phyloP scores from a whole-genome alignment of 2,329 filamentous ascomycete genomes.

The Teratosphaeriaceae sp. region DNA sequence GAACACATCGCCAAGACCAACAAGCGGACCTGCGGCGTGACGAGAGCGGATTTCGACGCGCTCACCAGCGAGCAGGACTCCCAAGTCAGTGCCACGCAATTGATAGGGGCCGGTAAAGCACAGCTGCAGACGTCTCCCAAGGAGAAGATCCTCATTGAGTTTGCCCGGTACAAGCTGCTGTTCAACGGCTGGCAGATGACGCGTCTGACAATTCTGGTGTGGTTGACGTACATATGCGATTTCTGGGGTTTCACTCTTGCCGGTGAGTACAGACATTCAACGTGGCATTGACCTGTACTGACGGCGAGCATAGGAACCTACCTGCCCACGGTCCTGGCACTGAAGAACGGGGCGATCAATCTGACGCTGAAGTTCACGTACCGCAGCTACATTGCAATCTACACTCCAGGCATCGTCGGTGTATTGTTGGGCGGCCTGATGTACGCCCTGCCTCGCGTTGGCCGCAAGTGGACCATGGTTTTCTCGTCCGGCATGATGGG shows the following conservation, averaged over 20 bases:
- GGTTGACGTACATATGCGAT: slow-evolving; percentile 47
- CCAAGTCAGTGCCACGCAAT: slow-evolving; percentile 17
- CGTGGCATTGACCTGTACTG: neutral
- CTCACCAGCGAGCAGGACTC: slow-evolving; percentile 28
- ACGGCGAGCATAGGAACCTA: slow-evolving; percentile 34
- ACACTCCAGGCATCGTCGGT: slow-evolving; percentile 46
- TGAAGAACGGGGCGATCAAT: slow-evolving; percentile 44
- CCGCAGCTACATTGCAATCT: slow-evolving; percentile 49
- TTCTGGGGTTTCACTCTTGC: slow-evolving; percentile 46
- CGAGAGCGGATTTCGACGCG: slow-evolving; percentile 31
- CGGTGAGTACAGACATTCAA: too few relatives aligned
- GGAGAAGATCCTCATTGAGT: slow-evolving; percentile 34
- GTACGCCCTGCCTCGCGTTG: slow-evolving; percentile 38
- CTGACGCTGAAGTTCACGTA: slow-evolving; percentile 44
- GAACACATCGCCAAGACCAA: slow-evolving; percentile 40
- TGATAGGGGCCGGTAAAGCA: slow-evolving; percentile 28
- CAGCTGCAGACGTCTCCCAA: slow-evolving; percentile 25
- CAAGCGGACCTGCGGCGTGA: slow-evolving; percentile 28
- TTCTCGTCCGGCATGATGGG: slow-evolving; percentile 39
- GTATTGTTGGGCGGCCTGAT: slow-evolving; percentile 45
- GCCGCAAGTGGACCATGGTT: slow-evolving; percentile 40
- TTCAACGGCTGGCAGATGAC: slow-evolving; percentile 39
- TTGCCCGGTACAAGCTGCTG: slow-evolving; percentile 39
- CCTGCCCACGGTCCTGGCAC: slow-evolving; percentile 44
- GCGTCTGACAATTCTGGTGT: slow-evolving; percentile 42